Evolutionary conservation across 2,329 filamentous ascomycete species (phyloP).

Genomic region (Colletotrichum falcatum): DNA sequence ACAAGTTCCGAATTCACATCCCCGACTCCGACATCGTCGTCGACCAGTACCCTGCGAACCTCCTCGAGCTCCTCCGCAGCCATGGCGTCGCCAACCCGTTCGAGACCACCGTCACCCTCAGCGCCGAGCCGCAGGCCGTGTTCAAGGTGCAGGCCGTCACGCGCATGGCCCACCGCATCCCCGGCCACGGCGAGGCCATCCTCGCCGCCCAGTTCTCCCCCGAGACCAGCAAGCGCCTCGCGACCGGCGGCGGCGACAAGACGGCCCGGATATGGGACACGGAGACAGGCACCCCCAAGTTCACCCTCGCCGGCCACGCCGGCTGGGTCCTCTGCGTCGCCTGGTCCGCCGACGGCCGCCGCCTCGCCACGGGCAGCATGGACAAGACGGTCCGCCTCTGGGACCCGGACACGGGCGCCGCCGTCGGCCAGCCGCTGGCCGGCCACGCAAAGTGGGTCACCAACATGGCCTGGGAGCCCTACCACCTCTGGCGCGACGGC

Average conservation of each 20-base stretch:
- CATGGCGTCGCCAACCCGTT: constrained; percentile 70
- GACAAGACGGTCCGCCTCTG: constrained; percentile 92
- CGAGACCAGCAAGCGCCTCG: constrained; percentile 78
- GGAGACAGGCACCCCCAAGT: constrained; percentile 88
- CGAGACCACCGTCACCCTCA: constrained; percentile 66
- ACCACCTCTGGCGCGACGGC: constrained; percentile 82
- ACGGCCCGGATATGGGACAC: constrained; percentile 96
- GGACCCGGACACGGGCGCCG: constrained; percentile 84
- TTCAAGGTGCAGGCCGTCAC: constrained; percentile 94
- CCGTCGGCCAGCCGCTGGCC: constrained; percentile 76
- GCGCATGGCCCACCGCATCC: constrained; percentile 87
- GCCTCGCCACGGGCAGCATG: constrained; percentile 91
- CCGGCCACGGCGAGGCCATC: constrained; percentile 92
- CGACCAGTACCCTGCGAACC: constrained; percentile 67
- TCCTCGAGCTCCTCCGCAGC: constrained; percentile 64
- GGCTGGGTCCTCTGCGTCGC: constrained; percentile 90
- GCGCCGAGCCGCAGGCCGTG: constrained; percentile 85
- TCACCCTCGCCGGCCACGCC: constrained; percentile 87
- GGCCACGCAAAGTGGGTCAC: constrained; percentile 93
- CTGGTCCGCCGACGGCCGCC: constrained; percentile 85
- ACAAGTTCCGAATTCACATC: constrained; percentile 71
- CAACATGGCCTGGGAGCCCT: constrained; percentile 87
- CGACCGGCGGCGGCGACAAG: constrained; percentile 90
- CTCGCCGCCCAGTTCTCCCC: constrained; percentile 89
- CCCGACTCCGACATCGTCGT: constrained; percentile 64